These are phyloP conservation scores for Triglochin maritima DNA, from an alignment of 106 monocot species.

Conservation along the genomic window DNA sequence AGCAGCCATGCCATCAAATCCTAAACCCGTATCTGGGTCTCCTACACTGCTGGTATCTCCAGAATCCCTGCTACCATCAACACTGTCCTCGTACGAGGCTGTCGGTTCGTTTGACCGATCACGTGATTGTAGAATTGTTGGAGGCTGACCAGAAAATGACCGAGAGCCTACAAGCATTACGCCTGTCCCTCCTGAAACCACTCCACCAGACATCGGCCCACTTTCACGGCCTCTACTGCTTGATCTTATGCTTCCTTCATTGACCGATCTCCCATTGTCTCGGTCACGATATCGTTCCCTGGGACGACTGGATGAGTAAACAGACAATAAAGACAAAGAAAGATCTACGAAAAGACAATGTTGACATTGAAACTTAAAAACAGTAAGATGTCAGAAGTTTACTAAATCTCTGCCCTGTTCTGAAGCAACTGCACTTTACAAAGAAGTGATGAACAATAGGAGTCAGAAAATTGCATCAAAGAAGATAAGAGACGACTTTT, in stretches of 20 bases:
- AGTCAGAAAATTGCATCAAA: background rate
- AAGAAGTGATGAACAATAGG: background rate
- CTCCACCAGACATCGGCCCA: background rate
- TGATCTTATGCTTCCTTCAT: constrained; percentile 41
- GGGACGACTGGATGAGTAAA: constrained; percentile 29
- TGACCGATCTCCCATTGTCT: constrained; percentile 39
- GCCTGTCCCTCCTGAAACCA: constrained; percentile 17
- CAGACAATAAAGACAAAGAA: background rate
- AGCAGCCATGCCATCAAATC: constrained; percentile 38
- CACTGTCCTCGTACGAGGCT: constrained; percentile 38
- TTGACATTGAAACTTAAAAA: background rate
- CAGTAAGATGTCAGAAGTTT: background rate
- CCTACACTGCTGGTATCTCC: constrained; percentile 73
- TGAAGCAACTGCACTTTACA: background rate
- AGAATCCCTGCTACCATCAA: constrained; percentile 66
- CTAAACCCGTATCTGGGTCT: constrained; percentile 48
- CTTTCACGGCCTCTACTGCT: constrained; percentile 49
- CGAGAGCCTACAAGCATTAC: constrained; percentile 45
- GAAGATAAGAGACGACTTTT: background rate
- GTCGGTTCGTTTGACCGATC: constrained; percentile 43
- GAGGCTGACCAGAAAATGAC: constrained; percentile 51
- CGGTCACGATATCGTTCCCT: constrained; percentile 81
- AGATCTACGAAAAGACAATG: background rate
- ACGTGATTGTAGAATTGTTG: constrained; percentile 69
- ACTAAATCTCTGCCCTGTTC: no score